phyloP scores from a whole-genome alignment of 2,329 filamentous ascomycete genomes.

The Scedosporium dehoogii region DNA sequence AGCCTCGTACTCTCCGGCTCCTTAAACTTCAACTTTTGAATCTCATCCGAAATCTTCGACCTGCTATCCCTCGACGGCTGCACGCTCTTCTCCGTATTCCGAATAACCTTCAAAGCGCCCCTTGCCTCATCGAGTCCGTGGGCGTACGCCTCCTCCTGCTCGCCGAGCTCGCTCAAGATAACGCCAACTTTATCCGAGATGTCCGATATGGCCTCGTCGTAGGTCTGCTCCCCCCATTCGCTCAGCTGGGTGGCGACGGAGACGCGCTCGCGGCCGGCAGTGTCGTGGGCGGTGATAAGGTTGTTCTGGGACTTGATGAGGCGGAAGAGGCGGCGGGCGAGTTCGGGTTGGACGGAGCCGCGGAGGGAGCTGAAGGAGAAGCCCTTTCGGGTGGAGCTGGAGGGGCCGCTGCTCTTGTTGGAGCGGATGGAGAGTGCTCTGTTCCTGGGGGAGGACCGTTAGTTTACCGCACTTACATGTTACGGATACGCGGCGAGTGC shows the following conservation, averaged over 20 bases:
- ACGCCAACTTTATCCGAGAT: constrained; percentile 94
- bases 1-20: constrained; percentile 78
- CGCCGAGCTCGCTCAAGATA: constrained; percentile 81
- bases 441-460: constrained; percentile 40
- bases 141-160: constrained; percentile 84
- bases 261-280: constrained; percentile 73
- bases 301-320: constrained; percentile 94
- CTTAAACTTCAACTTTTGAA: constrained; percentile 82
- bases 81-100: constrained; percentile 91
- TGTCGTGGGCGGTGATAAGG: constrained; percentile 74
- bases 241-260: constrained; percentile 84
- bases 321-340: constrained; percentile 79
- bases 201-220: constrained; percentile 78
- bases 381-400: constrained; percentile 47
- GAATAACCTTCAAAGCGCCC: constrained; percentile 74
- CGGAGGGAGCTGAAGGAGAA: constrained; percentile 85
- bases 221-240: constrained; percentile 90
- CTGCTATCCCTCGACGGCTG: constrained; percentile 86
- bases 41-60: constrained; percentile 83
- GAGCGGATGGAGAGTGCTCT: constrained; percentile 67
- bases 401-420: constrained; percentile 36
- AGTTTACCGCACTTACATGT: background rate
- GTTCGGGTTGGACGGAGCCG: constrained; percentile 73
- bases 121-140: constrained; percentile 81
- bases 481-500: too few species aligned